phyloP scores from a whole-genome alignment of 139 green algal genomes.

The Chlorella vulgaris region DNA sequence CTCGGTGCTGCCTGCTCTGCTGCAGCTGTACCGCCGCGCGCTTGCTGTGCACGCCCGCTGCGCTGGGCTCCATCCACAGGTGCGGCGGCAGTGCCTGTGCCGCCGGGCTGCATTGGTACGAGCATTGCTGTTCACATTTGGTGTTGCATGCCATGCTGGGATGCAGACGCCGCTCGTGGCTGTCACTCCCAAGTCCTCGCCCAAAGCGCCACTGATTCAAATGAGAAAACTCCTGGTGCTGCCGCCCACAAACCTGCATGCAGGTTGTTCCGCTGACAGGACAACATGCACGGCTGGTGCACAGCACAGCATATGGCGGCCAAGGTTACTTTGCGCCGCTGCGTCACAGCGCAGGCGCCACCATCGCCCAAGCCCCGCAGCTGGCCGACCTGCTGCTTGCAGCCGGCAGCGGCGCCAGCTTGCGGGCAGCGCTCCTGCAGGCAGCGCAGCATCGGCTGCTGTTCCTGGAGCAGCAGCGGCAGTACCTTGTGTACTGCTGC shows the following conservation, averaged over 20 bases:
- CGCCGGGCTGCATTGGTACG: background rate
- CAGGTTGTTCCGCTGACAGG: conserved; percentile 26
- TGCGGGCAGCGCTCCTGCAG: conserved; percentile 8
- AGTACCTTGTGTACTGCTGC: conserved; percentile 17
- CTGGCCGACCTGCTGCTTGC: conserved; percentile 7
- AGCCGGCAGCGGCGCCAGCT: background rate
- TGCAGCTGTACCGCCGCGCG: conserved; percentile 24
- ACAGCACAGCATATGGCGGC: background rate
- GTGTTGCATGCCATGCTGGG: no score
- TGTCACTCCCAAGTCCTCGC: no score
- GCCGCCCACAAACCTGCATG: no score
- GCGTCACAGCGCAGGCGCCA: background rate
- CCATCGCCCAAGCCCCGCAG: background rate
- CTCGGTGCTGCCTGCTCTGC: background rate
- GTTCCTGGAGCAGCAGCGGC: conserved; percentile 10
- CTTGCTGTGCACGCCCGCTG: conserved; percentile 34
- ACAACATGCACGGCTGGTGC: conserved; percentile 1
- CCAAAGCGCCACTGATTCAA: no score
- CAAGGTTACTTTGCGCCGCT: conserved; percentile 28
- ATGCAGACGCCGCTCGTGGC: no score
- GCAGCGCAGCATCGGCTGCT: conserved; percentile 23
- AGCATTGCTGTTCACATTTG: background rate
- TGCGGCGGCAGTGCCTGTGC: background rate
- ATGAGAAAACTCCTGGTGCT: no score
- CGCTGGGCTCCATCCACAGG: conserved; percentile 32